phyloP scores from a whole-genome alignment of 495 filamentous ascomycete species.

The Evernia prunastri region DNA sequence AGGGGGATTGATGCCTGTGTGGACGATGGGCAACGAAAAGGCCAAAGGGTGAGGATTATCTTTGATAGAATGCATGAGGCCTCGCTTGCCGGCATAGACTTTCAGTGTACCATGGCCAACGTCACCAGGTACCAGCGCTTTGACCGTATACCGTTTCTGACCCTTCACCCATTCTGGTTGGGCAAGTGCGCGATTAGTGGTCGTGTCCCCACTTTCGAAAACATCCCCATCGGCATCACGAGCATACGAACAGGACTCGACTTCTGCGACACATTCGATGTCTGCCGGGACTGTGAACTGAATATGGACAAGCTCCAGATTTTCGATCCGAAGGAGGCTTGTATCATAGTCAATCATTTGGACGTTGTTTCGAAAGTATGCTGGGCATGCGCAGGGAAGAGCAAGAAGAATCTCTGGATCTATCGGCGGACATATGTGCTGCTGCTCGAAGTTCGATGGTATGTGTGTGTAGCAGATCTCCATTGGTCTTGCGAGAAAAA shows the following conservation, averaged over 20 bases:
- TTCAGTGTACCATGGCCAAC: conserved; percentile 87
- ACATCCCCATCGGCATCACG: conserved; percentile 82
- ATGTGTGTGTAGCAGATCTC: conserved; percentile 95
- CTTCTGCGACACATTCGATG: conserved; percentile 88
- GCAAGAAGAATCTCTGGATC: conserved; percentile 76
- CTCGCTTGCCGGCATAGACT: conserved; percentile 87
- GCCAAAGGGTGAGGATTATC: conserved; percentile 90
- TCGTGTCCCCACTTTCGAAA: conserved; percentile 84
- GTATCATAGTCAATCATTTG: conserved; percentile 88
- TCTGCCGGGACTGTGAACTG: conserved; percentile 80
- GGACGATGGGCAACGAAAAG: conserved; percentile 82
- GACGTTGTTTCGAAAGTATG: conserved; percentile 75
- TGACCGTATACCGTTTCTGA: conserved; percentile 84
- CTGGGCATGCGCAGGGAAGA: conserved; percentile 75
- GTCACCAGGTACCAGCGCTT: conserved; percentile 82
- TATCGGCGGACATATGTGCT: conserved; percentile 87
- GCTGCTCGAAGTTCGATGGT: conserved; percentile 73
- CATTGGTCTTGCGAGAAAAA: conserved; percentile 78
- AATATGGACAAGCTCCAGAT: conserved; percentile 85
- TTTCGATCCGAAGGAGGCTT: conserved; percentile 75
- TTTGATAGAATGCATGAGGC: conserved; percentile 91
- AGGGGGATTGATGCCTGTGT: conserved; percentile 83
- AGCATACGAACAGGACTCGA: conserved; percentile 73
- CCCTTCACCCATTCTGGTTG: conserved; percentile 89
- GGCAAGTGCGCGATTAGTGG: conserved; percentile 72